phyloP scores from a whole-genome alignment of 2,329 filamentous ascomycete genomes.

The Trichoderma sp. region DNA sequence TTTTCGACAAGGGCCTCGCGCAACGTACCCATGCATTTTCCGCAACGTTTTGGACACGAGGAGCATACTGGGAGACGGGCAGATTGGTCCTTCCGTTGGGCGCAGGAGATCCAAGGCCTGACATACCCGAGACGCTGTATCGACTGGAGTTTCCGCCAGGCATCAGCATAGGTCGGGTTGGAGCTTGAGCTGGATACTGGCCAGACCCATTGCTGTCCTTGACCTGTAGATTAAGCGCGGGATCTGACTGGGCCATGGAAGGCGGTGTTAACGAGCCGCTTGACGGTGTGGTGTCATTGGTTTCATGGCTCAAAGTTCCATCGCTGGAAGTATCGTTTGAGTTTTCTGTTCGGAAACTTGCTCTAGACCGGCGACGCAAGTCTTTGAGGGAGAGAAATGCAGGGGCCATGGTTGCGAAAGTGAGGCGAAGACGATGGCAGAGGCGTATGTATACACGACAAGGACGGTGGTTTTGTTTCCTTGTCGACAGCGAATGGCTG shows the following conservation, averaged over 20 bases:
- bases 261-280: slow-evolving; percentile 73
- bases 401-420: slow-evolving; percentile 48
- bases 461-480: neutral
- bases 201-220: slow-evolving; percentile 41
- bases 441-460: neutral
- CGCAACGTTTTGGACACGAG: slow-evolving; percentile 71
- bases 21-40: slow-evolving; percentile 79
- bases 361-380: slow-evolving; percentile 71
- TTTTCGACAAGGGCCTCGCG: neutral
- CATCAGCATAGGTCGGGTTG: slow-evolving; percentile 38
- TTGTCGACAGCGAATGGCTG: neutral
- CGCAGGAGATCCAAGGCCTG: slow-evolving; percentile 56
- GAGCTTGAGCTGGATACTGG: slow-evolving; percentile 22
- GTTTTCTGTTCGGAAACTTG: slow-evolving; percentile 66
- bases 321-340: slow-evolving; percentile 62
- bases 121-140: slow-evolving; percentile 63
- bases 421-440: neutral
- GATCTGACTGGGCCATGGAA: slow-evolving; percentile 65
- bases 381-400: slow-evolving; percentile 68
- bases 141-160: slow-evolving; percentile 49
- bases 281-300: slow-evolving; percentile 59
- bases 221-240: slow-evolving; percentile 59
- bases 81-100: slow-evolving; percentile 53
- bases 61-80: slow-evolving; percentile 75
- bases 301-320: slow-evolving; percentile 54